A percentile compares a stretch with the other conserved stretches of the same genome.
phyloP scores from a whole-genome alignment of 2,329 filamentous ascomycete genomes.

The Calonectria fujianensis region DNA sequence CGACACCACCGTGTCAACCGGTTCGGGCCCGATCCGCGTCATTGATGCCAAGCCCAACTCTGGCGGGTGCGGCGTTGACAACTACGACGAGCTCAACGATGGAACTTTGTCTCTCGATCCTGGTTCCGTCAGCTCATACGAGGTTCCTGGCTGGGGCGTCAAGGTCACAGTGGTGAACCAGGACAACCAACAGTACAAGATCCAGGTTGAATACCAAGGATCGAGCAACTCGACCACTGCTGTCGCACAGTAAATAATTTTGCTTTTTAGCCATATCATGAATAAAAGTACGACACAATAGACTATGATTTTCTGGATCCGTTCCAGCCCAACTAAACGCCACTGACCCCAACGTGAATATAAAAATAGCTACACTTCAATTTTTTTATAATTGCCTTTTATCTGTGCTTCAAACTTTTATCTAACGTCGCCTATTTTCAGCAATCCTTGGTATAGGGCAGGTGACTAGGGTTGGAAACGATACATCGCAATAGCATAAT shows the following conservation, averaged over 20 bases:
- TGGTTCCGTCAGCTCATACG: constrained; percentile 23
- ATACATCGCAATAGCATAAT: not conserved
- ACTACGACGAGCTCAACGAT: constrained; percentile 55
- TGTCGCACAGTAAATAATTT: not conserved
- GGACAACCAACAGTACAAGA: constrained; percentile 28
- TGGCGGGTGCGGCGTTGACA: constrained; percentile 53
- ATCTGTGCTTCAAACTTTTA: no score
- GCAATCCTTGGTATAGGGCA: fast-evolving
- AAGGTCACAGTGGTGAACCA: constrained; percentile 42
- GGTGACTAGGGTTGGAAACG: no score
- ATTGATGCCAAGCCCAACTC: constrained; percentile 58
- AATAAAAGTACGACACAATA: not conserved
- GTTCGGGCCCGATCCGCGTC: constrained; percentile 58
- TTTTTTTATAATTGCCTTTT: no score
- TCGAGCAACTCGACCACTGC: not conserved
- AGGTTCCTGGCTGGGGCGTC: constrained; percentile 42
- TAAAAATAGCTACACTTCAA: no score
- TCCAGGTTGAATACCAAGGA: constrained; percentile 27
- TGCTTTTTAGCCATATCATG: not conserved
- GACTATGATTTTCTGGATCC: not conserved
- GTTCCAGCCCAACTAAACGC: not conserved
- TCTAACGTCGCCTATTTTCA: no score
- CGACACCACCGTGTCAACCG: constrained; percentile 54
- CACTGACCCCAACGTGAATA: no score
- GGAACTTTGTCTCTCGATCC: constrained; percentile 53